Conservation (phyloP, 1,284 basidiomycete genomes). For the Ustilago trichophora region DNA sequence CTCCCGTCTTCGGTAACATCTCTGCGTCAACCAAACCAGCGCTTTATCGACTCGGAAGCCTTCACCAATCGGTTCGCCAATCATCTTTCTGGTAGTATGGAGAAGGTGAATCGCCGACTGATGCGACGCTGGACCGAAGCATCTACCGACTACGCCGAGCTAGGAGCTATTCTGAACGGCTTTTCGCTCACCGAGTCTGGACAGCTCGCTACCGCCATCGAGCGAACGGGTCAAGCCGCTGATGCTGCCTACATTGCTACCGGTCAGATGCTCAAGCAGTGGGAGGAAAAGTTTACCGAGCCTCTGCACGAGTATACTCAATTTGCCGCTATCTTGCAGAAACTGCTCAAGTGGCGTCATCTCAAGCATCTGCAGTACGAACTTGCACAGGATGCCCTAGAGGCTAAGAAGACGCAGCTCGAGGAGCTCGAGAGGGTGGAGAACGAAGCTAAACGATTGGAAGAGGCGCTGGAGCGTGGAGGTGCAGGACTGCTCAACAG, state of each 20-base stretch:
- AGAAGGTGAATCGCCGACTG: constrained; percentile 89
- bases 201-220: constrained; percentile 79
- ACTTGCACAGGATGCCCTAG: constrained; percentile 90
- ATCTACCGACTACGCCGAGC: constrained; percentile 88
- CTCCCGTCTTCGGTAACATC: constrained; percentile 74
- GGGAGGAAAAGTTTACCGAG: constrained; percentile 84
- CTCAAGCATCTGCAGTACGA: constrained; percentile 98
- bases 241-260: constrained; percentile 94
- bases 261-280: constrained; percentile 69
- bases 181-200: constrained; percentile 88
- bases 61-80: constrained; percentile 96
- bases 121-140: constrained; percentile 94
- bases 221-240: constrained; percentile 92
- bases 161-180: constrained; percentile 93
- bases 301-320: constrained; percentile 95
- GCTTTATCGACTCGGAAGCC: constrained; percentile 93
- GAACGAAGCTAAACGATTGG: constrained; percentile 85
- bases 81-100: constrained; percentile 89
- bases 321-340: constrained; percentile 93
- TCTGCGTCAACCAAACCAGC: constrained; percentile 64
- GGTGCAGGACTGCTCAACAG: constrained; percentile 44
- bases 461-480: constrained; percentile 76
- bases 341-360: constrained; percentile 90
- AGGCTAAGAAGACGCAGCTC: constrained; percentile 84
- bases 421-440: constrained; percentile 93